Evolutionary conservation across 768 basidiomycete species (phyloP).

Genomic region (Xerocomus brunneocitrinus): DNA sequence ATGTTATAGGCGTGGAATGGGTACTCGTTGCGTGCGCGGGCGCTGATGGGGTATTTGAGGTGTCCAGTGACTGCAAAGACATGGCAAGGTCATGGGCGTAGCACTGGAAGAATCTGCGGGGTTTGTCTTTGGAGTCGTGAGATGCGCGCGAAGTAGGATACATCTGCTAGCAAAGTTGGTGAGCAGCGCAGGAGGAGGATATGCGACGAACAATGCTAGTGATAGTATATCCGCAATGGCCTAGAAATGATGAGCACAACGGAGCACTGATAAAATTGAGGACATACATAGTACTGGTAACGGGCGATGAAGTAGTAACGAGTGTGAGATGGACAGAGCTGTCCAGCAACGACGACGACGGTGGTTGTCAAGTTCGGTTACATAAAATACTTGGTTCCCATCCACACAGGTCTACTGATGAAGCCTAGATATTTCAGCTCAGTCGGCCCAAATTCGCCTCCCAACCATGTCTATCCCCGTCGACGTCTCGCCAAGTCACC

Average conservation of each 20-base stretch:
- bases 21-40: constrained; percentile 2
- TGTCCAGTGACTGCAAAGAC: no score
- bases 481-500: constrained; percentile 31
- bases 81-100: constrained; percentile 5
- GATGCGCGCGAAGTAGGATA: no score
- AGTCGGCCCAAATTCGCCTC: not conserved
- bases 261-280: no score
- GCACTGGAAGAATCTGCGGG: constrained; percentile 7
- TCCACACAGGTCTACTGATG: not conserved
- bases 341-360: no score
- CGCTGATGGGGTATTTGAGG: no score
- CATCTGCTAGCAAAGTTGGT: no score
- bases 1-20: constrained; percentile 25
- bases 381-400: not conserved
- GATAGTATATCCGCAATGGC: no score
- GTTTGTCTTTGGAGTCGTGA: no score
- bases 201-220: no score
- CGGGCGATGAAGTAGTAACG: not conserved
- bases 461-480: constrained; percentile 15
- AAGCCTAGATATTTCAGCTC: not conserved
- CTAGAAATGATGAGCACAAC: not conserved
- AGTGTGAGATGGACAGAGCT: constrained; percentile 3
- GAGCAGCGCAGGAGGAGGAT: no score
- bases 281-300: no score
- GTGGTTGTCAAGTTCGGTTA: not conserved